Evolutionary conservation across 2,329 filamentous ascomycete species (phyloP).

Genomic region (Chrysoporthe cubensis): DNA sequence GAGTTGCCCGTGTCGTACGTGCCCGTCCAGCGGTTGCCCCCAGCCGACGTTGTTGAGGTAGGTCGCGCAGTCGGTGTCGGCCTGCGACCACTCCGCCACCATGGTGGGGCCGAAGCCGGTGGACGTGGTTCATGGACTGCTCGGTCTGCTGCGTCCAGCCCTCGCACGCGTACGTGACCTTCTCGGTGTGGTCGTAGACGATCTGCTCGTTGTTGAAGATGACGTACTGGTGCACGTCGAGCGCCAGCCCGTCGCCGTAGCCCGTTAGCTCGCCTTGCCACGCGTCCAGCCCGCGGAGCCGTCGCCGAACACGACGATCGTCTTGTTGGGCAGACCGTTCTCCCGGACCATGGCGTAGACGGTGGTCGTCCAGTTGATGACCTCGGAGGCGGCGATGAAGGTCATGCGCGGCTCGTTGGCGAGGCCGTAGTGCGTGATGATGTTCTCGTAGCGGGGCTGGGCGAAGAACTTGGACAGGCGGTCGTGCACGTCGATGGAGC

Average conservation of each 20-base stretch:
- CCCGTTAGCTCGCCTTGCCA: conserved; percentile 84
- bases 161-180: conserved; percentile 84
- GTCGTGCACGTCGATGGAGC: conserved; percentile 85
- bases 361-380: conserved; percentile 78
- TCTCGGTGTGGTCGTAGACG: conserved; percentile 76
- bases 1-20: conserved; percentile 73
- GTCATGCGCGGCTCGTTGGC: conserved; percentile 95
- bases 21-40: conserved; percentile 90
- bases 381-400: conserved; percentile 64
- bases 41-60: conserved; percentile 88
- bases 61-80: conserved; percentile 89
- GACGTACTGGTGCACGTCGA: conserved; percentile 98
- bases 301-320: conserved; percentile 84
- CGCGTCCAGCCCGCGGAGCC: conserved; percentile 86
- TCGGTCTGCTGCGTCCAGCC: conserved; percentile 83
- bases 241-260: conserved; percentile 69
- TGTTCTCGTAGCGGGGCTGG: conserved; percentile 88
- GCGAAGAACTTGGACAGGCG: conserved; percentile 90
- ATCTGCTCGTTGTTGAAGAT: conserved; percentile 95
- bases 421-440: conserved; percentile 90
- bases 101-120: conserved; percentile 92
- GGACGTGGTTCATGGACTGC: conserved; percentile 69
- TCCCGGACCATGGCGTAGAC: conserved; percentile 73
- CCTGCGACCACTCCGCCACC: conserved; percentile 96
- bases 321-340: conserved; percentile 70